Percentiles rank a stretch among this genome's conserved stretches.
Evolutionary conservation across 371 early-diverging fungal genomes (phyloP).

Genomic region (Nematocida ausubeli): DNA sequence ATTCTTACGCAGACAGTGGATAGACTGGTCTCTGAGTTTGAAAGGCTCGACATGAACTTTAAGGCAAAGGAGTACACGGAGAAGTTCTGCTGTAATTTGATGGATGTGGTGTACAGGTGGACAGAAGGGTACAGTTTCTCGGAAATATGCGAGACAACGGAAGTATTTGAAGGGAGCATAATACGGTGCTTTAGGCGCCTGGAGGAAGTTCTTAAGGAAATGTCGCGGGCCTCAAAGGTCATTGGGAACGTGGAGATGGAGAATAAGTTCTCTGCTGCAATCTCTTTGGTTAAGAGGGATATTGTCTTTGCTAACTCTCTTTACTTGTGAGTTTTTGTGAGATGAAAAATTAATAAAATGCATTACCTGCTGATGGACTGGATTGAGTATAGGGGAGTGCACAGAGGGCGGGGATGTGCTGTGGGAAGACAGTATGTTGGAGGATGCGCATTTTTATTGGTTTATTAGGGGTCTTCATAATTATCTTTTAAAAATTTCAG

Average conservation of each 20-base stretch:
- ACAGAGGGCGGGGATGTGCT: too few species aligned
- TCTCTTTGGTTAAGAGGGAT: slow-evolving; percentile 88
- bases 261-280: slow-evolving; percentile 87
- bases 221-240: slow-evolving; percentile 83
- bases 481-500: too few species aligned
- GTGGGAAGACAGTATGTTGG: too few species aligned
- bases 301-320: slow-evolving; percentile 76
- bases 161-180: slow-evolving; percentile 89
- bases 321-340: background rate
- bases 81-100: slow-evolving; percentile 72
- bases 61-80: slow-evolving; percentile 71
- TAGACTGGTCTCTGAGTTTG: slow-evolving; percentile 77
- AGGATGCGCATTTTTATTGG: too few species aligned
- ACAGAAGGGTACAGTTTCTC: slow-evolving; percentile 86
- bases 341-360: too few species aligned
- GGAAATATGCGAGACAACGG: slow-evolving; percentile 88
- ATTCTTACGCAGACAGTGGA: slow-evolving; percentile 79
- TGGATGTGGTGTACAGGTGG: slow-evolving; percentile 96
- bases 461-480: too few species aligned
- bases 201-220: slow-evolving; percentile 89
- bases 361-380: too few species aligned
- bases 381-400: background rate
- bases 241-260: slow-evolving; percentile 94
- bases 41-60: slow-evolving; percentile 76
- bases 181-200: slow-evolving; percentile 86